These are phyloP conservation scores for Rachicladosporium sp. DNA, from an alignment of 2,329 filamentous ascomycete species.

Conservation along the genomic window DNA sequence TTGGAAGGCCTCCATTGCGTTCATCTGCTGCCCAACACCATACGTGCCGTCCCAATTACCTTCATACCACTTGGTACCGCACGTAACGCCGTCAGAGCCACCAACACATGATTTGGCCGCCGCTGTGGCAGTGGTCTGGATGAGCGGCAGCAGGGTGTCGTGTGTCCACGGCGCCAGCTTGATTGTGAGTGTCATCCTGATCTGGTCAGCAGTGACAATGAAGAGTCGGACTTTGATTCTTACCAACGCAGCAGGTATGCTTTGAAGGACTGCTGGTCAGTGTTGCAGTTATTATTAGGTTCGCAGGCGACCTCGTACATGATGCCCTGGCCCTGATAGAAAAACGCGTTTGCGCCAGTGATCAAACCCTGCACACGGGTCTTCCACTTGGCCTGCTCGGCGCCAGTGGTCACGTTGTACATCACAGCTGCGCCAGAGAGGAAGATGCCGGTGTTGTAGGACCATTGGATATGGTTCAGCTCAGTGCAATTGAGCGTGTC, in stretches of 20 bases:
- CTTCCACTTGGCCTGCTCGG: slow-evolving; percentile 12
- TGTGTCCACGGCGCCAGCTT: slow-evolving; percentile 47
- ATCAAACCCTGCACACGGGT: slow-evolving; percentile 14
- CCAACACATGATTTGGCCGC: slow-evolving; percentile 44
- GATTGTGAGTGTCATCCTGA: slow-evolving; percentile 42
- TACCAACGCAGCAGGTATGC: slow-evolving; percentile 32
- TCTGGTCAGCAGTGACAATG: too few relatives aligned
- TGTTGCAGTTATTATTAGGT: slow-evolving; percentile 27
- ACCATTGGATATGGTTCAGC: slow-evolving; percentile 37
- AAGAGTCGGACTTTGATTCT: too few relatives aligned
- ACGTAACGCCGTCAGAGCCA: slow-evolving; percentile 32
- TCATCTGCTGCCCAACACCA: slow-evolving; percentile 48
- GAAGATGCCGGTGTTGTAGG: slow-evolving; percentile 34
- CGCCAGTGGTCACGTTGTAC: slow-evolving; percentile 28
- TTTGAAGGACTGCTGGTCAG: slow-evolving; percentile 32
- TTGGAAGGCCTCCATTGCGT: slow-evolving; percentile 40
- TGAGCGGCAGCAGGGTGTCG: slow-evolving; percentile 38
- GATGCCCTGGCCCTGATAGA: slow-evolving; percentile 21
- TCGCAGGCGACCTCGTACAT: slow-evolving; percentile 37
- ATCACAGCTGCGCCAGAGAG: slow-evolving; percentile 36
- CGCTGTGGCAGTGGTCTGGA: slow-evolving; percentile 41
- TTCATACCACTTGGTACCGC: slow-evolving; percentile 32
- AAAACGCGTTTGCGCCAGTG: slow-evolving; percentile 26
- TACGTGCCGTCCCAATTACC: slow-evolving; percentile 32
- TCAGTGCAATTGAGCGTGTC: slow-evolving; percentile 33